These are phyloP conservation scores for Eleusine coracana DNA, from an alignment of 176 grass and related monocot genomes.

Conservation along the genomic window DNA sequence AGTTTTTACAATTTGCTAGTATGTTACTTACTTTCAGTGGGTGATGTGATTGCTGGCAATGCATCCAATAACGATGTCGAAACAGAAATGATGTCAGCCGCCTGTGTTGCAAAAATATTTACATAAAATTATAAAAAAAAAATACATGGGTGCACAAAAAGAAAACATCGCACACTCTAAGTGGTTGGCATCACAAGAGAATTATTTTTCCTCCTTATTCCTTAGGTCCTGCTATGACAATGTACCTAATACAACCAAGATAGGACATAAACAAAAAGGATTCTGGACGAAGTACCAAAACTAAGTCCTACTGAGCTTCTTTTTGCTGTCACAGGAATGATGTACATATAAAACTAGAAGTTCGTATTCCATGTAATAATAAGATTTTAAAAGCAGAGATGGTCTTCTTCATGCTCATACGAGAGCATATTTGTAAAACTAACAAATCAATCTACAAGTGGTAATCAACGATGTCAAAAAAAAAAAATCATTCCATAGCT, in stretches of 20 bases:
- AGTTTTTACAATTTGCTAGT: neutral
- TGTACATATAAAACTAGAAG: constrained; percentile 10
- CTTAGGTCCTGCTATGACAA: constrained; percentile 14
- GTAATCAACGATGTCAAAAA: neutral
- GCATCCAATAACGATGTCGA: constrained; percentile 72
- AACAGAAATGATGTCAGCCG: constrained; percentile 75
- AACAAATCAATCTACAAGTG: constrained; percentile 10
- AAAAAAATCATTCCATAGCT: neutral
- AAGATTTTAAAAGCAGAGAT: neutral
- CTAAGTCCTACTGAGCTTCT: neutral
- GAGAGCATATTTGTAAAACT: neutral
- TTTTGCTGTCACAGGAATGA: constrained; percentile 11
- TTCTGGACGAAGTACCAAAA: neutral
- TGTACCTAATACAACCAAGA: constrained; percentile 10
- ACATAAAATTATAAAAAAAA: constrained; percentile 32
- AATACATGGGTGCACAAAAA: constrained; percentile 36
- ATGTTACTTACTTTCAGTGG: constrained; percentile 54
- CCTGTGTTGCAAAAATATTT: constrained; percentile 51
- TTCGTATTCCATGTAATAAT: neutral
- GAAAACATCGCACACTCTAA: constrained; percentile 1
- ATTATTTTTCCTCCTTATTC: neutral
- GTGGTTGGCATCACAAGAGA: constrained; percentile 17
- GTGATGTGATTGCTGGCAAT: constrained; percentile 55
- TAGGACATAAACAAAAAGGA: neutral
- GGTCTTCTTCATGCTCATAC: neutral